phyloP scores from a whole-genome alignment of 192 early-diverging fungal species.

The Gryganskiella cystojenkinii region DNA sequence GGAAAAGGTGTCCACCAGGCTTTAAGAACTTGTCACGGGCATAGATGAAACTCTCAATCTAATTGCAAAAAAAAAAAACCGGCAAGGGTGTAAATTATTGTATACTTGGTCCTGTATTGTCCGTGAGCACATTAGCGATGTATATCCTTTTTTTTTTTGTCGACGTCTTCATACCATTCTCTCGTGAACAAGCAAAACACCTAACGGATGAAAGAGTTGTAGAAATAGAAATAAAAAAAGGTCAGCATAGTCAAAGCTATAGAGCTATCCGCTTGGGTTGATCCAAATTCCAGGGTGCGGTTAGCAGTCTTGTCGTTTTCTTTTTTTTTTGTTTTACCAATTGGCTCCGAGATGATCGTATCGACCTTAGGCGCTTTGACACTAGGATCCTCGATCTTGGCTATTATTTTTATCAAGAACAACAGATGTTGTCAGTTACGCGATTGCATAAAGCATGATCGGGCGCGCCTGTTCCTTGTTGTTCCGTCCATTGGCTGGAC shows the following conservation, averaged over 20 bases:
- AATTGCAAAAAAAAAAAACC: slow-evolving; percentile 14
- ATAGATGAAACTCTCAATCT: slow-evolving; percentile 86
- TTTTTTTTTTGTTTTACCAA: slow-evolving; percentile 56
- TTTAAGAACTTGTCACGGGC: slow-evolving; percentile 93
- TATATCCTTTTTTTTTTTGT: neutral
- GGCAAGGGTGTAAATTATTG: no score
- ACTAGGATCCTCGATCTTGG: slow-evolving; percentile 89
- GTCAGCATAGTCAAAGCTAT: neutral
- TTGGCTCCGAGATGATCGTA: slow-evolving; percentile 96
- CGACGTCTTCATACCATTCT: slow-evolving; percentile 79
- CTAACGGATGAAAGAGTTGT: slow-evolving; percentile 1
- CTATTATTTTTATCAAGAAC: slow-evolving; percentile 25
- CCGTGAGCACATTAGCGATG: slow-evolving; percentile 68
- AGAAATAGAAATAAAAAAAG: neutral
- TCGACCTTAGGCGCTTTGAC: slow-evolving; percentile 85
- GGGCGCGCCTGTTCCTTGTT: neutral
- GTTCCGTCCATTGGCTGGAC: neutral
- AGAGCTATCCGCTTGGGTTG: neutral
- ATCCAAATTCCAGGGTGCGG: no score
- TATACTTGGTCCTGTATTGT: neutral
- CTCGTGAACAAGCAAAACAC: slow-evolving; percentile 96
- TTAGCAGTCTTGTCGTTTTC: neutral
- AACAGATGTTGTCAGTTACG: neutral
- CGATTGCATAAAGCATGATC: neutral
- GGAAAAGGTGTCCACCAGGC: slow-evolving; percentile 92